phyloP scores from a whole-genome alignment of 2,329 filamentous ascomycete species.

The Pseudonectria foliicola region DNA sequence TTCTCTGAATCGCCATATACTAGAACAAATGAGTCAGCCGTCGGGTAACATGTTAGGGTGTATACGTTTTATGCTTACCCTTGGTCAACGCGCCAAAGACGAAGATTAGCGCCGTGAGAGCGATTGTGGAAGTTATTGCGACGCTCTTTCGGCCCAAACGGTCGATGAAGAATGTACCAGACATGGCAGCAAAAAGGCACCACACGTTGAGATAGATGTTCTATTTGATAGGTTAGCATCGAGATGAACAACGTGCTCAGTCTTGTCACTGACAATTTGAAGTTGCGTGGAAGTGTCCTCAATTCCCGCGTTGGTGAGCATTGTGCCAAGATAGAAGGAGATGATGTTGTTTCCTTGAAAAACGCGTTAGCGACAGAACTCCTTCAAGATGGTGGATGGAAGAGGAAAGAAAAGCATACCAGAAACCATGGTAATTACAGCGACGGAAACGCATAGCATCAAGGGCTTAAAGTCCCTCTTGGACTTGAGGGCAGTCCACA shows the following conservation, averaged over 20 bases:
- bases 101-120: constrained; percentile 39
- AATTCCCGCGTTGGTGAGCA: constrained; percentile 40
- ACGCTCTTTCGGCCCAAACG: constrained; percentile 38
- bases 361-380: neutral
- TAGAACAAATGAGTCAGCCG: constrained; percentile 17
- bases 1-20: constrained; percentile 21
- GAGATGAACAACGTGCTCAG: neutral
- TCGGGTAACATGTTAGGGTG: constrained; percentile 16
- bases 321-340: constrained; percentile 33
- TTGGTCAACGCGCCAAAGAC: constrained; percentile 45
- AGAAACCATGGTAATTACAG: constrained; percentile 8
- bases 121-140: constrained; percentile 30
- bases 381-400: neutral
- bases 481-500: too few species aligned
- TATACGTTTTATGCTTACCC: neutral
- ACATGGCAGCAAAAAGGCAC: constrained; percentile 35
- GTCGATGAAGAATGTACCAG: constrained; percentile 36
- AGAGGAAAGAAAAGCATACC: too few species aligned
- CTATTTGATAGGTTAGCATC: constrained; percentile 1
- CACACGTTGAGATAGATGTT: constrained; percentile 47
- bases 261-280: constrained; percentile 24
- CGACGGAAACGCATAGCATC: neutral
- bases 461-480: too few species aligned
- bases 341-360: constrained; percentile 33
- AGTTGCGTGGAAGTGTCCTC: constrained; percentile 35